phyloP scores from a whole-genome alignment of 2,329 filamentous ascomycete genomes.

The Epichloe amarillans region DNA sequence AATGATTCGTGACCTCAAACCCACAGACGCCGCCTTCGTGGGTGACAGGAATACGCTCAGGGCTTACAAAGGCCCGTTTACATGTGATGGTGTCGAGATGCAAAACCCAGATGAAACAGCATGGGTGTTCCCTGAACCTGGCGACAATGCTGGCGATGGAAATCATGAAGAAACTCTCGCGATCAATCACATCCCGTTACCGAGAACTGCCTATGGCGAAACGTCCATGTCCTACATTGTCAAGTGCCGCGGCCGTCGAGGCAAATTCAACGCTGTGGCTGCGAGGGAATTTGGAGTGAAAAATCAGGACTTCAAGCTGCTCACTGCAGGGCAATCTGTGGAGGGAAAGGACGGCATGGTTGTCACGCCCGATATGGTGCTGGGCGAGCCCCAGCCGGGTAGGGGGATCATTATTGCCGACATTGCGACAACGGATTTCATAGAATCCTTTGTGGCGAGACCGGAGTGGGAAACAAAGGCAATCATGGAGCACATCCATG shows the following conservation, averaged over 20 bases:
- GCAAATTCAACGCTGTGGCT: conserved; percentile 59
- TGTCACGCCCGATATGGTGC: conserved; percentile 77
- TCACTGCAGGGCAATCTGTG: conserved; percentile 53
- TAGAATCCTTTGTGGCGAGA: conserved; percentile 55
- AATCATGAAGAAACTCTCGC: conserved; percentile 9
- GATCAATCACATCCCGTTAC: conserved; percentile 34
- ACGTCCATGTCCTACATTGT: conserved; percentile 79
- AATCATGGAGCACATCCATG: conserved; percentile 53
- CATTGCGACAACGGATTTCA: conserved; percentile 55
- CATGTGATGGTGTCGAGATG: conserved; percentile 9
- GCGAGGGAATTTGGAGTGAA: conserved; percentile 54
- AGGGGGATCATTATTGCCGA: conserved; percentile 70
- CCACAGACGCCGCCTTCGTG: conserved; percentile 36
- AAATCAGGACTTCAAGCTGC: conserved; percentile 38
- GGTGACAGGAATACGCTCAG: conserved; percentile 51
- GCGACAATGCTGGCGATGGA: conserved; percentile 6
- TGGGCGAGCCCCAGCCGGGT: conserved; percentile 54
- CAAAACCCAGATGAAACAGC: conserved; percentile 12
- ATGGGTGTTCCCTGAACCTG: conserved; percentile 15
- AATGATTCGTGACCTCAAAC: conserved; percentile 16
- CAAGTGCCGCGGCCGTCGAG: conserved; percentile 60
- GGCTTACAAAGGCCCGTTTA: conserved; percentile 51
- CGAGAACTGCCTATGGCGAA: conserved; percentile 49
- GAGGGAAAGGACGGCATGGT: conserved; percentile 48
- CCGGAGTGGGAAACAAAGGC: conserved; percentile 56